Evolutionary conservation across 2,329 filamentous ascomycete species (phyloP), one percentile per base, ranked within the genome.

Genomic region (Sarocladiaceae sp.): DNA sequence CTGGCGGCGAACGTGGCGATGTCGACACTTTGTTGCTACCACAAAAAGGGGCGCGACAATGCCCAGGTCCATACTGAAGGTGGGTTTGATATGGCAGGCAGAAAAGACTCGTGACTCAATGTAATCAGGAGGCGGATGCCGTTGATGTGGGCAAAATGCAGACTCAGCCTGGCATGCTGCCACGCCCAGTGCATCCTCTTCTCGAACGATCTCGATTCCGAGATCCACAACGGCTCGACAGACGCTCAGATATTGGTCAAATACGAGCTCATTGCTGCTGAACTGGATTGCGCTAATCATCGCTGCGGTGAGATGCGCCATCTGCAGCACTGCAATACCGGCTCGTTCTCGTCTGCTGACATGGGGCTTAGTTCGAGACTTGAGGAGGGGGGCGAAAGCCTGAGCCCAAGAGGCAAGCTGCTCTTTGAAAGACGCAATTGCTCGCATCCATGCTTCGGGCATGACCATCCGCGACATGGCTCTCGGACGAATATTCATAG

Each of bases 31-130:
- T 6, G 80, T 85, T 6, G 80, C 83, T n/a, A 83, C 79, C 4
- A 86, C 75, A 56, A 82, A 87, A 1, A 88, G 72, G 1, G 83
- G 81, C 3, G 83, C 79, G 4, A 88, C 75, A 52, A 88, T 80
- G 17, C 83, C 84, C 11, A 84, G 65, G 49, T 86, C 82, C 22
- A 83, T 77, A 39, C 80, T 82, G 63, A 87, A 87, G 57, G 77
- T 80, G 1, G 80, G 77, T 61, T 80, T 82, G 60, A 83, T 77
- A 57, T 82, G 78, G 28, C 64, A 65, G 0, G 77, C 69, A 6
- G 69, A 69, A 53, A 74, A 75, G 28, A 70, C 68, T 39, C 72
- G 69, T 8, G 71, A 69, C 10, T 67, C 68, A 54, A 72, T 75
- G 51, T 67, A 50, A 69, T 70, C 33, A 18, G 25, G n/a, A 20